Evolutionary conservation across 2,329 filamentous ascomycete genomes (phyloP).

Genomic region (Colletotrichum cereale): DNA sequence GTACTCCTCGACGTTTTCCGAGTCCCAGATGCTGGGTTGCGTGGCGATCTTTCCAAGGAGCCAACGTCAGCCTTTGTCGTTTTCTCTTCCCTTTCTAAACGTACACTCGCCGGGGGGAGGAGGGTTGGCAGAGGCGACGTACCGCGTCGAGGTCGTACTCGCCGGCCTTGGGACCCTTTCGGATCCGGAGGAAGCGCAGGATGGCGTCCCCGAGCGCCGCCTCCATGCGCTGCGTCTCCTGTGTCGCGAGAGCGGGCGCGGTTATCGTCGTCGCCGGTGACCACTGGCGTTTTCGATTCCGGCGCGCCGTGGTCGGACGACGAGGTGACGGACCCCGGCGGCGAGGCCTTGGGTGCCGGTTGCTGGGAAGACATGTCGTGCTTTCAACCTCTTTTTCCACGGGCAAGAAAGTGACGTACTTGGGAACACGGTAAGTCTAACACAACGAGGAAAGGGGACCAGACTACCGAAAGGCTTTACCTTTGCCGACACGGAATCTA

Average conservation of each 20-base stretch:
- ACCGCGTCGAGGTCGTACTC: conserved; percentile 49
- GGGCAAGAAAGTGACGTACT: not conserved
- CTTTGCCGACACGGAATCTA: not conserved
- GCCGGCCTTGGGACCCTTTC: conserved; percentile 47
- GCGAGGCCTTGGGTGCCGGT: conserved; percentile 3
- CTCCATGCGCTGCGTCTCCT: conserved; percentile 47
- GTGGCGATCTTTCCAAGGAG: conserved; percentile 47
- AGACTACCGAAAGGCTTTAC: not conserved
- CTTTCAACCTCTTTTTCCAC: not conserved
- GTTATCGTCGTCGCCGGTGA: conserved; percentile 13
- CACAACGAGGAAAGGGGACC: not conserved
- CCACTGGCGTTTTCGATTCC: conserved; percentile 8
- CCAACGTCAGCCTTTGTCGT: conserved; percentile 29
- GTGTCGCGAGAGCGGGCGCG: conserved; percentile 45
- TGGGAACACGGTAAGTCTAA: not conserved
- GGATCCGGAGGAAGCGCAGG: conserved; percentile 49
- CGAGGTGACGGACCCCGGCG: conserved; percentile 30
- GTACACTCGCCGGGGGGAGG: too few species aligned
- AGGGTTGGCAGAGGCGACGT: too few species aligned
- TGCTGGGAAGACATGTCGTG: conserved; percentile 31
- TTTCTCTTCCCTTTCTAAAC: too few species aligned
- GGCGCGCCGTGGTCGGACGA: conserved; percentile 30
- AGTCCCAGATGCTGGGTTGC: conserved; percentile 54
- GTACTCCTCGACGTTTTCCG: conserved; percentile 51
- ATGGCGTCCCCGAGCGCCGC: conserved; percentile 49